Conservation (phyloP, 2,329 filamentous ascomycete species). For the Pezicula radicicola region DNA sequence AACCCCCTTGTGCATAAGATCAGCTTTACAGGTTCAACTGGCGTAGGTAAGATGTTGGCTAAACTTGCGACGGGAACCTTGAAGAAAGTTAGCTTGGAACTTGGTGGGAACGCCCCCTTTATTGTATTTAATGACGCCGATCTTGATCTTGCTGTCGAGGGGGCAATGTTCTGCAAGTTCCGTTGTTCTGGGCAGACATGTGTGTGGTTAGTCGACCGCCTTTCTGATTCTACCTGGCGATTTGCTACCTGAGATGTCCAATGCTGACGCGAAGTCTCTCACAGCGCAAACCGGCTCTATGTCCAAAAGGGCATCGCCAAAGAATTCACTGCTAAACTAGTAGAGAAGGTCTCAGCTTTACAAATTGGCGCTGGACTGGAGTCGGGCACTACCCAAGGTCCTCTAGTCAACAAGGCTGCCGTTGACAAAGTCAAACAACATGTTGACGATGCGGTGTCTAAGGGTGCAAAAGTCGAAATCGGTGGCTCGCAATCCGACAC, state of each 20-base stretch:
- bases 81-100: conserved; percentile 37
- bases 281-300: conserved; percentile 74
- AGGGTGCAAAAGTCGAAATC: conserved; percentile 68
- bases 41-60: conserved; percentile 34
- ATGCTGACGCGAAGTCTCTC: background rate
- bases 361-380: conserved; percentile 71
- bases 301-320: conserved; percentile 62
- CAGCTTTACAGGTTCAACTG: conserved; percentile 34
- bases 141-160: conserved; percentile 44
- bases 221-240: background rate
- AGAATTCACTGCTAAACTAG: conserved; percentile 62
- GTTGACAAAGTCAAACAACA: conserved; percentile 73
- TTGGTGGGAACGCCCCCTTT: conserved; percentile 37
- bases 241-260: too few species aligned
- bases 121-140: too few species aligned
- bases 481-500: conserved; percentile 71
- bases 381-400: conserved; percentile 68
- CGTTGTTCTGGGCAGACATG: conserved; percentile 90
- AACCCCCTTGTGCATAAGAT: conserved; percentile 8
- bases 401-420: conserved; percentile 79
- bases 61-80: conserved; percentile 34
- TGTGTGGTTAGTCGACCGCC: conserved; percentile 40
- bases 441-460: conserved; percentile 69
- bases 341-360: conserved; percentile 69
- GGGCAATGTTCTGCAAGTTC: conserved; percentile 65